Evolutionary conservation across 208 protist species (phyloP).

Genomic region (Trypanosoma brucei): DNA sequence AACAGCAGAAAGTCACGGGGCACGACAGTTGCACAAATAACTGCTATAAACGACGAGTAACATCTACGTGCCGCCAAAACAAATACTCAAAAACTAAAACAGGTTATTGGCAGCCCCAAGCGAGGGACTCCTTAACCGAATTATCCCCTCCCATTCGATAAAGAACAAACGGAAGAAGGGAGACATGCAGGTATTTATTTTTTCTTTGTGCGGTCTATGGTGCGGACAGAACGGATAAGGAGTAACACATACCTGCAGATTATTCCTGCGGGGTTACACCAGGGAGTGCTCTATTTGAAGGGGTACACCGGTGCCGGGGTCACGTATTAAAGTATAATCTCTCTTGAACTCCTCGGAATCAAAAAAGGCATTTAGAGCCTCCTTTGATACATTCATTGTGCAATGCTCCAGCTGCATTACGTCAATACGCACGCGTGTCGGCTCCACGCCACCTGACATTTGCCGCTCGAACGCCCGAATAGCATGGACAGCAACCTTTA

Average conservation of each 20-base stretch:
- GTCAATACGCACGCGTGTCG: slow-evolving; percentile 73
- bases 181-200: too few relatives aligned
- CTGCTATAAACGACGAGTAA: too few relatives aligned
- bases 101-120: too few relatives aligned
- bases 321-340: slow-evolving; percentile 80
- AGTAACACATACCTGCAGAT: not conserved
- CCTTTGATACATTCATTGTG: slow-evolving; percentile 73
- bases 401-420: slow-evolving; percentile 74
- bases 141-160: too few relatives aligned
- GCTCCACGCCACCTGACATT: slow-evolving; percentile 73
- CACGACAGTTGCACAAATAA: too few relatives aligned
- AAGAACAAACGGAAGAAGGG: too few relatives aligned
- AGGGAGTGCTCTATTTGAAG: slow-evolving; percentile 80
- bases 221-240: not conserved
- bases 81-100: too few relatives aligned
- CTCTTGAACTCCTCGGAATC: slow-evolving; percentile 72
- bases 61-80: too few relatives aligned
- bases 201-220: too few relatives aligned
- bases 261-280: slow-evolving; percentile 12
- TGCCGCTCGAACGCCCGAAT: slow-evolving; percentile 83
- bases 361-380: slow-evolving; percentile 80
- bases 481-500: slow-evolving; percentile 73
- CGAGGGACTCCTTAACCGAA: too few relatives aligned
- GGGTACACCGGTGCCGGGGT: slow-evolving; percentile 59
- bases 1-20: too few relatives aligned